Percentiles rank a stretch among this genome's conserved stretches.
Conservation (phyloP, 108 stramenopile genomes). For the Parietichytrium sp. region DNA sequence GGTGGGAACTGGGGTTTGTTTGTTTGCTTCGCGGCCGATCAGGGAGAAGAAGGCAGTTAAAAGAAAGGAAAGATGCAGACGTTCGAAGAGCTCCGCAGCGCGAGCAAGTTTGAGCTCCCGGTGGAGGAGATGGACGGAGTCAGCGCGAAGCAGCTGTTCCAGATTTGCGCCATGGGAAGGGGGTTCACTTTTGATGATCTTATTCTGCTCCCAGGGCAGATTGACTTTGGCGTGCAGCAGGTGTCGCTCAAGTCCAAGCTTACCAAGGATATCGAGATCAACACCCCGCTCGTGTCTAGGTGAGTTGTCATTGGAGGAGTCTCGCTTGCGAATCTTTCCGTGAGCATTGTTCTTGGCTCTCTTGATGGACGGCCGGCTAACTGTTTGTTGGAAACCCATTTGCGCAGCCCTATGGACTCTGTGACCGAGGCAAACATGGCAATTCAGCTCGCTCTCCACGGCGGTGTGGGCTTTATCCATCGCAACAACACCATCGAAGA, state of each 20-base stretch:
- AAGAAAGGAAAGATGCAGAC: too few species aligned
- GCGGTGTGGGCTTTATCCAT: slow-evolving; percentile 98
- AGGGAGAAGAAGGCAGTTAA: too few species aligned
- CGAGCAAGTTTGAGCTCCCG: slow-evolving; percentile 6
- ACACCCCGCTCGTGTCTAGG: slow-evolving; percentile 89
- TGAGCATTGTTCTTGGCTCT: too few species aligned
- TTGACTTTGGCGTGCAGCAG: slow-evolving; percentile 82
- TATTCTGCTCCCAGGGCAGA: slow-evolving; percentile 95
- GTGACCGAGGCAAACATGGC: slow-evolving; percentile 77
- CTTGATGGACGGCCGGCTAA: too few species aligned
- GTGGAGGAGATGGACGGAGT: slow-evolving; percentile 49
- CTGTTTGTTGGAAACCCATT: too few species aligned
- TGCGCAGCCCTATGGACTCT: slow-evolving; percentile 46
- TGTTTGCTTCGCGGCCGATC: too few species aligned
- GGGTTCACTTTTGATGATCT: slow-evolving; percentile 96
- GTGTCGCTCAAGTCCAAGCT: slow-evolving; percentile 79
- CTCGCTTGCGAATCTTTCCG: too few species aligned
- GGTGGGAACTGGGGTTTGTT: too few species aligned
- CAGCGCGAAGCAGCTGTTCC: slow-evolving; percentile 47
- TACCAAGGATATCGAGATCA: slow-evolving; percentile 70
- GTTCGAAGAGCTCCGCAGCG: too few species aligned
- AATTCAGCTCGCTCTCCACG: slow-evolving; percentile 97
- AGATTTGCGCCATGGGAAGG: slow-evolving; percentile 35
- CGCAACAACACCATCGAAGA: slow-evolving; percentile 89
- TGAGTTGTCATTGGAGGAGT: slow-evolving; percentile 99